Base-by-base conservation (phyloP, 139 green algal genomes). In the Deuterostichococcus epilithicus region DNA sequence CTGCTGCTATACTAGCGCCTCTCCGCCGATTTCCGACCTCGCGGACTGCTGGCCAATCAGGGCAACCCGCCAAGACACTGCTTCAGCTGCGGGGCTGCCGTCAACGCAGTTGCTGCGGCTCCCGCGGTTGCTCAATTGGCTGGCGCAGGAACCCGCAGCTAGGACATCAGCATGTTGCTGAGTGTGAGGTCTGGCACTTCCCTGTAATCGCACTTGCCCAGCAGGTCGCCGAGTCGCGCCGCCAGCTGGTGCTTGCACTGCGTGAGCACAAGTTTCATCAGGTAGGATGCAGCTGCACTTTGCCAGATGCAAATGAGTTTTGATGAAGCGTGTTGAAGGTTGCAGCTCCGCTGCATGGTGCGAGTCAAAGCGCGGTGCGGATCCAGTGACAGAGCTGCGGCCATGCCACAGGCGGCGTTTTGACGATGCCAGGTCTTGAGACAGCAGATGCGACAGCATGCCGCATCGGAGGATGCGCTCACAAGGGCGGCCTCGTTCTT, bases 231-330 rank as follows among this genome's bases (percentile, higher is more conserved):
- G 39, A 96, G 42, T 25, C 87, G 80, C 0, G 86, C 92, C 2
- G 92, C 92, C 60, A 97, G 85, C 78, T 95, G 90, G 82, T 97
- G 92, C 85, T 97, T 97, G 91, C 92, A 97, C 87, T 94, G 86
- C 82, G 78, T 45, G 71, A 30, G 26, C 34, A 75, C 4, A 30
- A 33, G 13, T 22, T 22, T 59, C 22, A 59, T 25, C 68, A 73
- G 68, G 68, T 25, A 63, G 22, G 35, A 73, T 38, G 45, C 8
- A n/a, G n/a, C n/a, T n/a, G n/a, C n/a, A n/a, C n/a, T n/a, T n/a
- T n/a, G n/a, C n/a, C n/a, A n/a, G n/a, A n/a, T n/a, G n/a, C n/a
- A n/a, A n/a, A n/a, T n/a, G n/a, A n/a, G n/a, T n/a, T n/a, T n/a
- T n/a, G n/a, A n/a, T n/a, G n/a, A n/a, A n/a, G n/a, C n/a, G n/a